Conservation (phyloP, 2,329 filamentous ascomycete species). For the Penicillium sp. region DNA sequence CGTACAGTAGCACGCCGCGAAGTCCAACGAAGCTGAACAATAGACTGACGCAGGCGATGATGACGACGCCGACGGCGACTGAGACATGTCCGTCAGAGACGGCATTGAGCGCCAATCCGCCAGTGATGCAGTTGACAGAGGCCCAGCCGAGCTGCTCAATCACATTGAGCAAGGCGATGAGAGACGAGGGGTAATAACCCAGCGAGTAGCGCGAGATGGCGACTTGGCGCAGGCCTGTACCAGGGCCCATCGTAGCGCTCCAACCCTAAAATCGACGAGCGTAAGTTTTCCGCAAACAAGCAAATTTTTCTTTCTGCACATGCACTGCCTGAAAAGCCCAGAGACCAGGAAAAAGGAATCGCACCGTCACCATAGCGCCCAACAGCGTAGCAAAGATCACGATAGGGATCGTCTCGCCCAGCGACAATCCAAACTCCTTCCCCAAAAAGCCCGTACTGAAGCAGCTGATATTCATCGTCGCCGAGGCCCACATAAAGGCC, state of each 20-base stretch:
- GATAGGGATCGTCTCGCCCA: slow-evolving; percentile 47
- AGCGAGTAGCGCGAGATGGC: slow-evolving; percentile 52
- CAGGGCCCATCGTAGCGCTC: slow-evolving; percentile 53
- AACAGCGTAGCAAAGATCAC: slow-evolving; percentile 50
- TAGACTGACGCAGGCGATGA: slow-evolving; percentile 28
- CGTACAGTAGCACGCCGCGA: slow-evolving; percentile 29
- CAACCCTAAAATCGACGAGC: slow-evolving; percentile 34
- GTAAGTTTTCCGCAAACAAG: not conserved
- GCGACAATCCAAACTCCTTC: slow-evolving; percentile 48
- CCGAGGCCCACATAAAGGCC: slow-evolving; percentile 54
- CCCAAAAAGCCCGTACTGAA: slow-evolving; percentile 55
- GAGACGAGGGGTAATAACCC: slow-evolving; percentile 53
- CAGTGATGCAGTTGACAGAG: slow-evolving; percentile 33
- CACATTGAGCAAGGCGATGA: slow-evolving; percentile 47
- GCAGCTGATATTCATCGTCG: slow-evolving; percentile 53
- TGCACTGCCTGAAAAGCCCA: not conserved
- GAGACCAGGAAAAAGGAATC: not conserved
- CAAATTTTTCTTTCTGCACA: no score
- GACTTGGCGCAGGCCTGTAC: slow-evolving; percentile 53
- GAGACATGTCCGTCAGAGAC: slow-evolving; percentile 34
- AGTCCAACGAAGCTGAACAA: slow-evolving; percentile 31
- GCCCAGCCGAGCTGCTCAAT: slow-evolving; percentile 34
- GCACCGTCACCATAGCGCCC: slow-evolving; percentile 32
- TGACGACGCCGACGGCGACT: slow-evolving; percentile 29
- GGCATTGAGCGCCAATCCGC: slow-evolving; percentile 33